Conservation (phyloP, 1,284 basidiomycete species). For the Moniliella sp. region DNA sequence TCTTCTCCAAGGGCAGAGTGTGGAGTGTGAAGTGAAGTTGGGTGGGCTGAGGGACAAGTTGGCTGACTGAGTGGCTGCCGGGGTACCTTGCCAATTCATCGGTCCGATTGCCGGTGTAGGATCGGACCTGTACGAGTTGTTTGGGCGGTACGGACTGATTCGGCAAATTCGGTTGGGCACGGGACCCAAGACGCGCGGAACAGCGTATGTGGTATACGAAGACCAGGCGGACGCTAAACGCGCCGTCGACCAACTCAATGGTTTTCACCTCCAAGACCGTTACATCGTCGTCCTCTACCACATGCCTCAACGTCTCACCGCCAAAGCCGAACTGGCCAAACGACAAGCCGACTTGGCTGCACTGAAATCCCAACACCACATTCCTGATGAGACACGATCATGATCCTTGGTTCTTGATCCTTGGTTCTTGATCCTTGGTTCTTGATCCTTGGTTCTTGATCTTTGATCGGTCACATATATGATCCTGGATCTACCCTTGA, state of each 20-base stretch:
- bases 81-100: background rate
- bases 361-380: conserved; percentile 54
- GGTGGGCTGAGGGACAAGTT: too few species aligned
- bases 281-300: conserved; percentile 87
- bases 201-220: conserved; percentile 56
- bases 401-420: too few species aligned
- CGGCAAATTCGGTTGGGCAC: conserved; percentile 82
- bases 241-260: conserved; percentile 83
- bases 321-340: conserved; percentile 72
- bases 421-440: too few species aligned
- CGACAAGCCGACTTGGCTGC: conserved; percentile 72
- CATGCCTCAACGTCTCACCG: conserved; percentile 71
- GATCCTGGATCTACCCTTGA: too few species aligned
- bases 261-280: conserved; percentile 89
- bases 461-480: too few species aligned
- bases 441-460: too few species aligned
- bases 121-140: conserved; percentile 83
- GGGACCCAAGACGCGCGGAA: conserved; percentile 61
- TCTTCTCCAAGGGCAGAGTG: too few species aligned
- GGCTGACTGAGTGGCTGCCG: background rate
- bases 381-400: conserved; percentile 4
- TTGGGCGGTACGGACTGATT: conserved; percentile 88
- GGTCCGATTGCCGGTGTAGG: too few species aligned
- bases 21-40: too few species aligned
- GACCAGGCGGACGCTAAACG: conserved; percentile 47